These are phyloP conservation scores for Brassica balearica DNA, from an alignment of 441 rosid genomes.

Conservation along the genomic window DNA sequence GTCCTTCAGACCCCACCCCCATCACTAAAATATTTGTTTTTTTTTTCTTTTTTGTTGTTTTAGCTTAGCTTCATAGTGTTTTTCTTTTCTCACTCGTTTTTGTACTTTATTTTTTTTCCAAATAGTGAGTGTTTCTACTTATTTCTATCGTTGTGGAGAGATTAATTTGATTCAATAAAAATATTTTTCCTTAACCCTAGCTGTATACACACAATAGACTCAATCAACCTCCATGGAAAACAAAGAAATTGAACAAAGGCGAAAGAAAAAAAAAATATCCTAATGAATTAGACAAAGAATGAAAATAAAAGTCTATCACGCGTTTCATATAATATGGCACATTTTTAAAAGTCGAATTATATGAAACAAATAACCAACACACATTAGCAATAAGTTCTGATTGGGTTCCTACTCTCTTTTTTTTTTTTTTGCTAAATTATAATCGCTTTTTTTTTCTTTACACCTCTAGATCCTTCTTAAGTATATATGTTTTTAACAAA, in stretches of 20 bases:
- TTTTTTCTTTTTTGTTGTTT: not conserved
- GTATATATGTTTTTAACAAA: too few relatives aligned
- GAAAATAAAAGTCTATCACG: not conserved
- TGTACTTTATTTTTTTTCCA: not conserved
- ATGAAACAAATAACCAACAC: not conserved
- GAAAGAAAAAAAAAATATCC: not conserved
- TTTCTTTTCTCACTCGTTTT: not conserved
- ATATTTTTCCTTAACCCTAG: too few relatives aligned
- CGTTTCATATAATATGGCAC: not conserved
- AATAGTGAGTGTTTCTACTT: too few relatives aligned
- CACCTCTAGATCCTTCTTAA: too few relatives aligned
- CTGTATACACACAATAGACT: not conserved
- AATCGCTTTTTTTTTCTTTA: too few relatives aligned
- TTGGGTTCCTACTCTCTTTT: not conserved
- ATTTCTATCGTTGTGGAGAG: not conserved
- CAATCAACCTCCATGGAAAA: not conserved
- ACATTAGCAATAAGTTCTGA: not conserved
- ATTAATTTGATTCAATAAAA: not conserved
- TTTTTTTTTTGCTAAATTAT: too few relatives aligned
- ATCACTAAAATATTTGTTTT: not conserved
- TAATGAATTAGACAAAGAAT: not conserved
- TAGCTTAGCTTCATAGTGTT: not conserved
- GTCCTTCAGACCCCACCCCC: not conserved
- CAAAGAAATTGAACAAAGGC: too few relatives aligned
- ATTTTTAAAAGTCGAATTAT: too few relatives aligned